Evolutionary conservation across 2,329 filamentous ascomycete species (phyloP).

Genomic region (Epichloe sylvatica): DNA sequence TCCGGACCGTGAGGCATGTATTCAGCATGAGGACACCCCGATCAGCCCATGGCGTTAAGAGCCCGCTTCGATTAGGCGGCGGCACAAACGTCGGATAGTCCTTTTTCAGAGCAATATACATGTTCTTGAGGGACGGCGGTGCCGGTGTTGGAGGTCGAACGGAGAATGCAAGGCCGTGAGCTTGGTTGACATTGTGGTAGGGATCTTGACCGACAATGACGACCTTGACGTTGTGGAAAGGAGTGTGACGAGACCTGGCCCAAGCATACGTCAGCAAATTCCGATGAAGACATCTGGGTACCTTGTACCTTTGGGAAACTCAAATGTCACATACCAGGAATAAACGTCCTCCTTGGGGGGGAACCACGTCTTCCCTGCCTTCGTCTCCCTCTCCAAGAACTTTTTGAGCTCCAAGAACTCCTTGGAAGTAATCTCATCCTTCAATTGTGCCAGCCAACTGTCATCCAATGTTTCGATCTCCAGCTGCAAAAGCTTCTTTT

Average conservation of each 20-base stretch:
- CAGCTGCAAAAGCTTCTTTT: constrained; percentile 63
- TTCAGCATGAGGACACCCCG: constrained; percentile 87
- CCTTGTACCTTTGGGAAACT: not conserved
- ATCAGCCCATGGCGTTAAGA: constrained; percentile 87
- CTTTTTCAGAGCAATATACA: constrained; percentile 75
- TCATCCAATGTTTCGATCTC: constrained; percentile 88
- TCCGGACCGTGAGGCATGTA: constrained; percentile 84
- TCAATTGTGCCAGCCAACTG: constrained; percentile 79
- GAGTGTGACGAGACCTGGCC: constrained; percentile 50
- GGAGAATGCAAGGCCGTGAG: constrained; percentile 91
- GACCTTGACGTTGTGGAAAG: constrained; percentile 74
- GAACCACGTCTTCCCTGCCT: constrained; percentile 64
- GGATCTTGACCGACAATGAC: constrained; percentile 94
- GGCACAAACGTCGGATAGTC: constrained; percentile 71
- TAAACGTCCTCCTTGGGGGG: constrained; percentile 84
- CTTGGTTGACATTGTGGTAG: constrained; percentile 91
- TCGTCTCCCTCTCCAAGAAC: constrained; percentile 69
- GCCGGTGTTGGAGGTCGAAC: constrained; percentile 79
- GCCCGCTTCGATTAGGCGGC: constrained; percentile 64
- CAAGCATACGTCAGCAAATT: not conserved
- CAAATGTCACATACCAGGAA: constrained; percentile 54
- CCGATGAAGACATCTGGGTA: not conserved
- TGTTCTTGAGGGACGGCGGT: constrained; percentile 83
- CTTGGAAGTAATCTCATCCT: constrained; percentile 65
- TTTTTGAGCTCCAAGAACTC: constrained; percentile 80